These are phyloP conservation scores for Fulvia fulva DNA, from an alignment of 2,329 filamentous ascomycete genomes.

Conservation along the genomic window DNA sequence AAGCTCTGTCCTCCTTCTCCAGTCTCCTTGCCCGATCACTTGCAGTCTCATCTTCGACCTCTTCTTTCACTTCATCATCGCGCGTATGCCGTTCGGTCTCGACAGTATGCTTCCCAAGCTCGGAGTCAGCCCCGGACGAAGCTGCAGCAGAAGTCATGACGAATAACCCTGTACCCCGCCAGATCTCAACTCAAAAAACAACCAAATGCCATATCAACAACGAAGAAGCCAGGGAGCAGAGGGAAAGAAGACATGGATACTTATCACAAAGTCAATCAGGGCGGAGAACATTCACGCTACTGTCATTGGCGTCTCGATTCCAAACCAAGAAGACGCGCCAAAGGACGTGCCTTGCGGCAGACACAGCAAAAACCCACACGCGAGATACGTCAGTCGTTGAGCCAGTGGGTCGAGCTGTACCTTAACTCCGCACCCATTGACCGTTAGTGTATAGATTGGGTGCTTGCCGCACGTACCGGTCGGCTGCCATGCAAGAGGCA, in stretches of 20 bases:
- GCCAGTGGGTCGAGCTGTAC: not conserved
- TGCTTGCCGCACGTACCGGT: conserved; percentile 1
- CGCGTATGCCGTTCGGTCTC: conserved; percentile 28
- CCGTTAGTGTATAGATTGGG: not conserved
- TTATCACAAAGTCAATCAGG: not conserved
- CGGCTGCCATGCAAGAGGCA: not conserved
- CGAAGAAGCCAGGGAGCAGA: not conserved
- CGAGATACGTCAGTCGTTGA: not conserved
- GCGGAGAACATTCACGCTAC: not conserved
- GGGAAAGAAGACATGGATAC: not conserved
- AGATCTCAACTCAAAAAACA: not conserved
- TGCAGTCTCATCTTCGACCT: conserved; percentile 5
- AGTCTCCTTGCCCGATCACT: conserved; percentile 42
- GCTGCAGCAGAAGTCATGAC: not conserved
- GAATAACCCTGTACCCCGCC: not conserved
- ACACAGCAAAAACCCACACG: not conserved
- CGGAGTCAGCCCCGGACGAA: conserved; percentile 2
- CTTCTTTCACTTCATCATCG: not conserved
- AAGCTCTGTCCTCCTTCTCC: not conserved
- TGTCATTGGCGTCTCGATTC: not conserved
- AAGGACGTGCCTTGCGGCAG: not conserved
- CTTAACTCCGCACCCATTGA: not conserved
- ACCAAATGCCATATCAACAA: not conserved
- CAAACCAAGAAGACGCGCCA: not conserved
- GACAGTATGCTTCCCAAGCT: not conserved